phyloP scores from a whole-genome alignment of 2,329 filamentous ascomycete species.

The Beauveria pseudobassiana region DNA sequence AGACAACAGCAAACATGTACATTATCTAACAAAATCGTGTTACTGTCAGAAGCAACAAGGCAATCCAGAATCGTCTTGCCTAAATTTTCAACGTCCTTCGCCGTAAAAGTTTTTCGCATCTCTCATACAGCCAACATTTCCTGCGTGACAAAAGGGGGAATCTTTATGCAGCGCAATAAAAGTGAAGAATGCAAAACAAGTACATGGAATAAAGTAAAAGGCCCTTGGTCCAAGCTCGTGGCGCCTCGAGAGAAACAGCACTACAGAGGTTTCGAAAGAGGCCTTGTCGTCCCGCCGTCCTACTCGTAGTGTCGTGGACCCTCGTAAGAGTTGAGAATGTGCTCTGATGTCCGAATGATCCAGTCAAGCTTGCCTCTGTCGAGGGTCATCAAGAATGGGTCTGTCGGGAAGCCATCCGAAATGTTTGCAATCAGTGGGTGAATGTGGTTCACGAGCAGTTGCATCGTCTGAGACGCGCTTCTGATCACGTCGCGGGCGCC shows the following conservation, averaged over 20 bases:
- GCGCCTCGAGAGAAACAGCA: not conserved
- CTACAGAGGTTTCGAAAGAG: too few relatives aligned
- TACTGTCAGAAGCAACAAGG: not conserved
- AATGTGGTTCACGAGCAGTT: slow-evolving; percentile 29
- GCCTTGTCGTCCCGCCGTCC: not conserved
- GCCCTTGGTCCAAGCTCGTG: not conserved
- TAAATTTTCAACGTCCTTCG: not conserved
- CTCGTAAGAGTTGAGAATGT: slow-evolving; percentile 27
- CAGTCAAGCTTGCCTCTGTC: slow-evolving; percentile 32
- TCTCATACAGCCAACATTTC: not conserved
- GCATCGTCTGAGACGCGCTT: slow-evolving; percentile 32
- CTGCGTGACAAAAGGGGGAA: slow-evolving; percentile 8
- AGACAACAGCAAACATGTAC: slow-evolving; percentile 1
- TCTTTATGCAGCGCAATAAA: slow-evolving; percentile 6
- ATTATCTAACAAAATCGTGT: slow-evolving; percentile 3
- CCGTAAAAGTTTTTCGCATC: not conserved
- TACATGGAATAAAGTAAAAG: not conserved
- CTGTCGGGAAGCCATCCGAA: slow-evolving; percentile 29
- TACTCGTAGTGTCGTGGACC: slow-evolving; percentile 23
- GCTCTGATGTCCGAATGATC: slow-evolving; percentile 29
- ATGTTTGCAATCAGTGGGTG: slow-evolving; percentile 27
- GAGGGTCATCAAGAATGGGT: slow-evolving; percentile 31
- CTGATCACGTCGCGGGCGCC: slow-evolving; percentile 29
- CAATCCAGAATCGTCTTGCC: not conserved
- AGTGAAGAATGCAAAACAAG: not conserved